Conservation (phyloP, 345 rosid species). For the Hibiscus trionum region DNA sequence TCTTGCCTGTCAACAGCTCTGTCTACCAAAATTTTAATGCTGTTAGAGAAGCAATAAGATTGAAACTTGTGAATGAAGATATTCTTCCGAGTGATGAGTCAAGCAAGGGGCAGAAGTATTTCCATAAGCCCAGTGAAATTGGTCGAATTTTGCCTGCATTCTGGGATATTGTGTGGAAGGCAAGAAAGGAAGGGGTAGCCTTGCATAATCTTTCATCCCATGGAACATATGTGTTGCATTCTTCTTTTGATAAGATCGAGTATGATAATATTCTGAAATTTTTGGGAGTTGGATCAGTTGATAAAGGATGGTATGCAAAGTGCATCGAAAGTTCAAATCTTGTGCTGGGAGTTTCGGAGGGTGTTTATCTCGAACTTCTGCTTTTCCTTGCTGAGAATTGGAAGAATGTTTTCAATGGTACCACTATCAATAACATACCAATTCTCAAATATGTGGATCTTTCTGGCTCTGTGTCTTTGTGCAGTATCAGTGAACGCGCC, state of each 20-base stretch:
- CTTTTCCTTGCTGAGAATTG: constrained; percentile 46
- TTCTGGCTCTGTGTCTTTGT: constrained; percentile 28
- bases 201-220: constrained; percentile 59
- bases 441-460: constrained; percentile 38
- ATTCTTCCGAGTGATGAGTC: constrained; percentile 59
- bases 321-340: constrained; percentile 54
- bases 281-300: constrained; percentile 39
- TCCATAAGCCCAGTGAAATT: constrained; percentile 50
- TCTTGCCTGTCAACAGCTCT: constrained; percentile 50
- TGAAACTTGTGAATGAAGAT: constrained; percentile 27
- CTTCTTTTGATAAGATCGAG: constrained; percentile 33
- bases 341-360: constrained; percentile 37
- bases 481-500: constrained; percentile 16
- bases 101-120: constrained; percentile 40
- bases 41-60: constrained; percentile 36
- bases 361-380: constrained; percentile 41
- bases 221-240: constrained; percentile 36
- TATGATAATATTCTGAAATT: constrained; percentile 38
- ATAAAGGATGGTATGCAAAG: constrained; percentile 48
- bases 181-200: constrained; percentile 41
- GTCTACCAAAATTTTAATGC: constrained; percentile 25
- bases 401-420: constrained; percentile 26
- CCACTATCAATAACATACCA: constrained; percentile 33
- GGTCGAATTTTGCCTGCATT: constrained; percentile 51
- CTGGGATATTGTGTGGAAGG: constrained; percentile 45